Percentiles rank a stretch among this genome's conserved stretches.
phyloP scores from a whole-genome alignment of 768 basidiomycete species.

The Russula emetica region DNA sequence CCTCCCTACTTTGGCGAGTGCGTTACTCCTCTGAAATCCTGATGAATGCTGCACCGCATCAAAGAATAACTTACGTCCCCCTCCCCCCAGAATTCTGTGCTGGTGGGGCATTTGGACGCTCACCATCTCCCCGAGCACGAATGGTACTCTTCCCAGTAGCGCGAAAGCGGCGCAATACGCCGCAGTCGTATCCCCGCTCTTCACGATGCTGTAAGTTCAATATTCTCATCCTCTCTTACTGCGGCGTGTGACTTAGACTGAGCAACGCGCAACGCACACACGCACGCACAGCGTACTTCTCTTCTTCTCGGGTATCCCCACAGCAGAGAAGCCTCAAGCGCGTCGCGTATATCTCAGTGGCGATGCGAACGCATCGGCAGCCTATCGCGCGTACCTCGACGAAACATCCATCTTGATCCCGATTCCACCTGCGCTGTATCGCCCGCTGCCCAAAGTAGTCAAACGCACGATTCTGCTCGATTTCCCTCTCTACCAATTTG shows the following conservation, averaged over 20 bases:
- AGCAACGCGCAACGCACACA: conserved; percentile 31
- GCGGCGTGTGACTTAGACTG: conserved; percentile 33
- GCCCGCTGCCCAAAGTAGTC: conserved; percentile 45
- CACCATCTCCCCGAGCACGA: conserved; percentile 53
- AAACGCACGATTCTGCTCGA: conserved; percentile 58
- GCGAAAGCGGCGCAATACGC: conserved; percentile 55
- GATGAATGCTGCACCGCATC: conserved; percentile 5
- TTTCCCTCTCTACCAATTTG: conserved; percentile 56
- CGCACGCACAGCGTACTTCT: conserved; percentile 42
- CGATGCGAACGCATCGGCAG: conserved; percentile 40
- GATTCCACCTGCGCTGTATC: conserved; percentile 53
- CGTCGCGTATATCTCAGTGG: conserved; percentile 34
- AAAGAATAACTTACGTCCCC: background rate
- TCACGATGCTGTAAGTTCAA: conserved; percentile 51
- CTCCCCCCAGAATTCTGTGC: conserved; percentile 45
- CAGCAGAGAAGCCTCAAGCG: conserved; percentile 63
- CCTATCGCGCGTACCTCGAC: conserved; percentile 52
- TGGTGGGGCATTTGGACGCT: conserved; percentile 67
- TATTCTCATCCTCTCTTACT: background rate
- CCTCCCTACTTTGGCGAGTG: conserved; percentile 72
- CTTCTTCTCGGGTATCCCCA: conserved; percentile 67
- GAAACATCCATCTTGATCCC: conserved; percentile 60
- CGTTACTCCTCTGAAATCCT: conserved; percentile 30
- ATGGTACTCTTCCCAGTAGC: conserved; percentile 41
- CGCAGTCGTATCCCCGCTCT: conserved; percentile 56